Percentiles rank a stretch among this genome's conserved stretches.
Conservation (phyloP, 768 basidiomycete species). For the Podaxis sp. region DNA sequence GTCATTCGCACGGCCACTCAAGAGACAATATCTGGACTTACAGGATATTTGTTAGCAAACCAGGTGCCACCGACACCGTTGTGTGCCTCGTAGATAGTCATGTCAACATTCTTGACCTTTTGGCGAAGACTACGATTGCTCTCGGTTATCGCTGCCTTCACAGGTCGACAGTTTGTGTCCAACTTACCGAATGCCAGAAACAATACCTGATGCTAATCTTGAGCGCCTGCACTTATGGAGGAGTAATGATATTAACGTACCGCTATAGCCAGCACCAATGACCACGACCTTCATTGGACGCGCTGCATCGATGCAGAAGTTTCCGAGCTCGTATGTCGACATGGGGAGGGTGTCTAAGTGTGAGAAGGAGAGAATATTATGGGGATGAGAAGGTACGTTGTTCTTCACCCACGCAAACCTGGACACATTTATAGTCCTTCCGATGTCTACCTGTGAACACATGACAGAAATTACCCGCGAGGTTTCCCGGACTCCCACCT, state of each 20-base stretch:
- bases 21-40: conserved; percentile 22
- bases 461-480: background rate
- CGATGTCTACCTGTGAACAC: background rate
- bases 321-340: conserved; percentile 25
- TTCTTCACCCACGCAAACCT: background rate
- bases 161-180: background rate
- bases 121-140: conserved; percentile 45
- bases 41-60: conserved; percentile 55
- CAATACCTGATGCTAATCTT: conserved; percentile 35
- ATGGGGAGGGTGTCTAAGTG: background rate
- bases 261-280: conserved; percentile 60
- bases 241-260: conserved; percentile 24
- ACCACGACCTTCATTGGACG: conserved; percentile 53
- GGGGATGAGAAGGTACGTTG: conserved; percentile 17
- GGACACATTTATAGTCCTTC: background rate
- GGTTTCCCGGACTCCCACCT: background rate
- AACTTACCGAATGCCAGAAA: conserved; percentile 52
- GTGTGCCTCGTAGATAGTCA: conserved; percentile 60
- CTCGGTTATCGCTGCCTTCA: background rate
- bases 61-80: conserved; percentile 63
- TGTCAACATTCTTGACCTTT: conserved; percentile 47
- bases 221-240: background rate
- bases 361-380: background rate
- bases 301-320: conserved; percentile 50
- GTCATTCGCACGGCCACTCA: background rate